Percentiles rank a stretch among this genome's conserved stretches.
Conservation (phyloP, 2,329 filamentous ascomycete genomes). For the Phyllosticta citriasiana region DNA sequence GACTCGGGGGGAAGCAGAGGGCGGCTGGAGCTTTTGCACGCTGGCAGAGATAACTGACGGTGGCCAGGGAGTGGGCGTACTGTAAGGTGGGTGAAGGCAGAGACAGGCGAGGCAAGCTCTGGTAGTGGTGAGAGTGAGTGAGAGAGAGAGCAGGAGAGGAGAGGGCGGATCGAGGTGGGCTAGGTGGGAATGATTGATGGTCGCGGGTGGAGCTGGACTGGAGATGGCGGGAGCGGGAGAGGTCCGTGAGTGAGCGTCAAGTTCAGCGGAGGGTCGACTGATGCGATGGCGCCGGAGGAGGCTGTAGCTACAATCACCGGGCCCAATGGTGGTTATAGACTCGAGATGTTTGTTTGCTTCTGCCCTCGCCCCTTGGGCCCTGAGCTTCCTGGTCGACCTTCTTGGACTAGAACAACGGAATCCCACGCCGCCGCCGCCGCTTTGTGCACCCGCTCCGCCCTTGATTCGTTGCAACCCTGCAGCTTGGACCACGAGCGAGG, state of each 20-base stretch:
- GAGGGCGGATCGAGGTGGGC: background rate
- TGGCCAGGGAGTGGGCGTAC: background rate
- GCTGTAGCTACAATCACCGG: background rate
- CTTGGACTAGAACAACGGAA: background rate
- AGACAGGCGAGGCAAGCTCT: background rate
- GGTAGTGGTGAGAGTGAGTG: background rate
- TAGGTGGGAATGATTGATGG: background rate
- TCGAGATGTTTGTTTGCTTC: background rate
- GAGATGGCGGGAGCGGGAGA: background rate
- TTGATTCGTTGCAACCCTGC: background rate
- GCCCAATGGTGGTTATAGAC: background rate
- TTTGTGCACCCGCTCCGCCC: background rate
- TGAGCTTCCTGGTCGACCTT: background rate
- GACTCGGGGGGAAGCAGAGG: background rate
- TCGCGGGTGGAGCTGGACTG: background rate
- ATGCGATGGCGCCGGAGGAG: background rate
- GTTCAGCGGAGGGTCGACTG: background rate
- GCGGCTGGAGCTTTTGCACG: constrained; percentile 3
- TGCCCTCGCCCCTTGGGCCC: background rate
- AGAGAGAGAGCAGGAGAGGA: background rate
- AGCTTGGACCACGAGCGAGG: background rate
- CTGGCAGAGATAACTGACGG: background rate
- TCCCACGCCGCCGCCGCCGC: background rate
- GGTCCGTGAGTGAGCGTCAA: background rate
- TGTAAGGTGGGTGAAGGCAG: background rate